phyloP scores from a whole-genome alignment of 352 stramenopile species.

The Pythium chondricola region DNA sequence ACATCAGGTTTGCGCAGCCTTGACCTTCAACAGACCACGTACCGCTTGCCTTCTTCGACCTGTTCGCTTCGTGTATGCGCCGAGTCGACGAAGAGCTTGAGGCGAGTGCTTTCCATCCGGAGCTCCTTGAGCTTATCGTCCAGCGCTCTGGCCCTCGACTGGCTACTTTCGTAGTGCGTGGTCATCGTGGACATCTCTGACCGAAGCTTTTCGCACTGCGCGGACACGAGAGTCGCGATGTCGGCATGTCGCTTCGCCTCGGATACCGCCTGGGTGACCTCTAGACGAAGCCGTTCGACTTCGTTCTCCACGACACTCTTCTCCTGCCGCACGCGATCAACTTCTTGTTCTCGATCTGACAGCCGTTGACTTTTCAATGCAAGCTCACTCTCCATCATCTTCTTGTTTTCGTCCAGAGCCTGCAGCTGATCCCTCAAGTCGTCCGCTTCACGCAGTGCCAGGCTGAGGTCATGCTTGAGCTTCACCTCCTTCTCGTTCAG shows the following conservation, averaged over 20 bases:
- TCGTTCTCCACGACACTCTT: background rate
- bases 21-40: background rate
- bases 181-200: slow-evolving; percentile 12
- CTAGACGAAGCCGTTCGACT: background rate
- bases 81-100: too few relatives aligned
- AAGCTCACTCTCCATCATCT: slow-evolving; percentile 4
- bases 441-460: background rate
- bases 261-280: background rate
- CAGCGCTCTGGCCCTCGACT: too few relatives aligned
- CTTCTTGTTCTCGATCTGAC: slow-evolving; percentile 7
- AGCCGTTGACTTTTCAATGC: slow-evolving; percentile 3
- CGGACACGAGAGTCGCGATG: too few relatives aligned
- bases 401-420: background rate
- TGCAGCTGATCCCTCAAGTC: slow-evolving; percentile 9
- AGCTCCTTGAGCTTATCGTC: too few relatives aligned
- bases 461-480: slow-evolving; percentile 7
- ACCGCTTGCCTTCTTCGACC: slow-evolving; percentile 20
- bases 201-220: slow-evolving; percentile 6
- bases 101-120: too few relatives aligned
- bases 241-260: slow-evolving; percentile 1
- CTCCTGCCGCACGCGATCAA: background rate
- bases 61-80: slow-evolving; percentile 7
- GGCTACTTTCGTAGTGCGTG: background rate
- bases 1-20: too few relatives aligned
- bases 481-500: slow-evolving; percentile 2